Percentiles rank a stretch among this genome's conserved stretches.
Evolutionary conservation across 805 yeast species (phyloP).

Genomic region (Myxozyma kluyveri): DNA sequence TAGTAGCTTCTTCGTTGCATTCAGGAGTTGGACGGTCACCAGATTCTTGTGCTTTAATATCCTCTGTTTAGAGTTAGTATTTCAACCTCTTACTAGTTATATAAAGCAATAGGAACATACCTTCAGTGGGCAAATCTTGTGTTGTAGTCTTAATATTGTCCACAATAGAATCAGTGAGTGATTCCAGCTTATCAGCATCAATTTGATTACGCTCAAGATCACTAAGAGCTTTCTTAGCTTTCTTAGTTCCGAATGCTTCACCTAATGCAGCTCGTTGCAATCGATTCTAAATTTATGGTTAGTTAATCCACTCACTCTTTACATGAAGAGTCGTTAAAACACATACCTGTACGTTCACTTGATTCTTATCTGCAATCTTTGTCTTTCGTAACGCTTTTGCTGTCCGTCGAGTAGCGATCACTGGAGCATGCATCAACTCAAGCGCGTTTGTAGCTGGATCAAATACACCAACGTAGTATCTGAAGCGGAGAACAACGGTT

Average conservation of each 20-base stretch:
- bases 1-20: slow-evolving; percentile 73
- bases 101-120: background rate
- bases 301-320: background rate
- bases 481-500: slow-evolving; percentile 32
- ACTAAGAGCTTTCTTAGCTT: slow-evolving; percentile 84
- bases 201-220: slow-evolving; percentile 79
- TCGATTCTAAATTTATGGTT: slow-evolving; percentile 37
- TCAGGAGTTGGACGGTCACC: slow-evolving; percentile 81
- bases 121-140: slow-evolving; percentile 65
- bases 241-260: slow-evolving; percentile 95
- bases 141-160: slow-evolving; percentile 74
- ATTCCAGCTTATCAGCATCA: slow-evolving; percentile 77
- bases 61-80: slow-evolving; percentile 36
- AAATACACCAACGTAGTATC: slow-evolving; percentile 73
- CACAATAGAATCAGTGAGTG: slow-evolving; percentile 73
- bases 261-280: slow-evolving; percentile 82
- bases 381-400: slow-evolving; percentile 58
- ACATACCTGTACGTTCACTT: slow-evolving; percentile 44
- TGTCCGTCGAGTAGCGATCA: slow-evolving; percentile 60
- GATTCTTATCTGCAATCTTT: slow-evolving; percentile 64
- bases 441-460: slow-evolving; percentile 65
- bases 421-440: slow-evolving; percentile 62
- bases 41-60: slow-evolving; percentile 55
- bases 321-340: too few species aligned
- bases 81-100: background rate